These are phyloP conservation scores for Amniculicola lignicola DNA, from an alignment of 495 filamentous ascomycete species.

Conservation along the genomic window DNA sequence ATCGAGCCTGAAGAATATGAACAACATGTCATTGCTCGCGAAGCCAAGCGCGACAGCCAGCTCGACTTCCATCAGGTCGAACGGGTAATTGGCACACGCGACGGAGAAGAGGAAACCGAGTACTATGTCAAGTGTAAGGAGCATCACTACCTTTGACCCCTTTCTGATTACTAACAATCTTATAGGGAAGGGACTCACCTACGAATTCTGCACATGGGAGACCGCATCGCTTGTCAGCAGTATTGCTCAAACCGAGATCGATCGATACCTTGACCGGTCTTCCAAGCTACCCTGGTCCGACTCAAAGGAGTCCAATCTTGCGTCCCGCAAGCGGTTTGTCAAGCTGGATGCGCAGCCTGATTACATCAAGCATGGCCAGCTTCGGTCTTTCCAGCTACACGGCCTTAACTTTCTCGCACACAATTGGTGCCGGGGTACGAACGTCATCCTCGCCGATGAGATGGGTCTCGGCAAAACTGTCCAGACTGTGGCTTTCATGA, in stretches of 20 bases:
- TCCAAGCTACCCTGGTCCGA: conserved; percentile 73
- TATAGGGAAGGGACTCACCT: conserved; percentile 70
- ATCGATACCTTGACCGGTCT: conserved; percentile 80
- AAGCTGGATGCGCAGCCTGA: conserved; percentile 71
- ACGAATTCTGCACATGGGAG: conserved; percentile 95
- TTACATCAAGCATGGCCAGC: conserved; percentile 80
- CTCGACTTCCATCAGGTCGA: conserved; percentile 87
- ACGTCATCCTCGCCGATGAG: conserved; percentile 95
- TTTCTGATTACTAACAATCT: conserved; percentile 30
- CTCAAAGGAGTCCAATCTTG: conserved; percentile 64
- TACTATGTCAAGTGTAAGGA: conserved; percentile 87
- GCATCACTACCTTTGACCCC: neutral
- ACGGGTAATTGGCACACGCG: conserved; percentile 77
- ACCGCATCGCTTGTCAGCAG: conserved; percentile 66
- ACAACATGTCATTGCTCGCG: conserved; percentile 84
- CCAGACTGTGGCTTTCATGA: conserved; percentile 94
- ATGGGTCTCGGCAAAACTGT: conserved; percentile 99
- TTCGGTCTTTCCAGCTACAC: conserved; percentile 91
- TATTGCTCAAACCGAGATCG: conserved; percentile 80
- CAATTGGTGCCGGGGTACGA: conserved; percentile 87
- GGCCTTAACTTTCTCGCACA: conserved; percentile 92
- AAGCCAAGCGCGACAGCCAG: conserved; percentile 77
- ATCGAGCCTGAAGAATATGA: conserved; percentile 82
- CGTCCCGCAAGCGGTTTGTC: conserved; percentile 69
- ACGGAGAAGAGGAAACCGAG: conserved; percentile 71